A percentile compares a stretch with the other conserved stretches of the same genome.
These are phyloP conservation scores for Penicillium canariense DNA, from an alignment of 495 filamentous ascomycete species.

Conservation along the genomic window DNA sequence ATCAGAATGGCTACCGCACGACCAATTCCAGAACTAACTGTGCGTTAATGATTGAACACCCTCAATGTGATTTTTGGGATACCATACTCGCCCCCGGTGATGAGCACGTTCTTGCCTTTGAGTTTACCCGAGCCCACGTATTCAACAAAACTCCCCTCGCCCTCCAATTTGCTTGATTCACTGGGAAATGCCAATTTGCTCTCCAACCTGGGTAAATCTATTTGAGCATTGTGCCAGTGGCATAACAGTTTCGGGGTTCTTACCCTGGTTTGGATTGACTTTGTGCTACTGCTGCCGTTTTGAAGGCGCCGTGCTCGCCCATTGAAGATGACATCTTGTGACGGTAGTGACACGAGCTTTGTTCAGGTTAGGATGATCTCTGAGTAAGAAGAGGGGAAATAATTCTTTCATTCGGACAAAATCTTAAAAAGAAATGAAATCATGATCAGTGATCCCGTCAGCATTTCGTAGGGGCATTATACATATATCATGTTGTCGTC, in stretches of 20 bases:
- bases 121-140: conserved; percentile 47
- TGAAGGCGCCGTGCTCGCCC: conserved; percentile 24
- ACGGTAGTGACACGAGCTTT: background rate
- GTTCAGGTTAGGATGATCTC: background rate
- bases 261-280: conserved; percentile 25
- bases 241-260: background rate
- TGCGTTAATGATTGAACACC: background rate
- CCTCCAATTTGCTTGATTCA: conserved; percentile 31
- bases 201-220: conserved; percentile 18
- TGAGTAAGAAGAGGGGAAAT: background rate
- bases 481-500: background rate
- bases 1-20: conserved; percentile 53
- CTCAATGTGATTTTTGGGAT: background rate
- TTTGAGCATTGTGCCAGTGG: background rate
- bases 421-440: too few relatives aligned
- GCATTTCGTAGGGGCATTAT: too few relatives aligned
- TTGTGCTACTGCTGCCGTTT: conserved; percentile 20
- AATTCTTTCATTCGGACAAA: background rate
- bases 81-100: conserved; percentile 54
- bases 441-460: too few relatives aligned
- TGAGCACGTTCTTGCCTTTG: conserved; percentile 44
- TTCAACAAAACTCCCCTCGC: conserved; percentile 31
- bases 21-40: conserved; percentile 47
- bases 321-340: conserved; percentile 24
- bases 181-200: conserved; percentile 20